Percentiles rank a stretch among this genome's conserved stretches.
Evolutionary conservation across 78 protist genomes (phyloP).

Genomic region (Dictyostelium discoideum): dicty_2.7 NC_007088.5:6539001-6539500

Average conservation of each 20-base stretch:
- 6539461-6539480: not conserved
- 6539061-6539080: too few species aligned
- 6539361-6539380: constrained; percentile 5
- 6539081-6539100: too few species aligned
- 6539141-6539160: too few species aligned
- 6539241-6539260: not conserved
- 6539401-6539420: not conserved
- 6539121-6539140: too few species aligned
- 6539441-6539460: not conserved
- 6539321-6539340: not conserved
- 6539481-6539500: constrained; percentile 10
- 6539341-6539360: not conserved
- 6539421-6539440: constrained; percentile 56
- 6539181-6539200: not conserved
- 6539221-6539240: not conserved
- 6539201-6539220: not conserved
- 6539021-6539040: too few species aligned
- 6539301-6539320: not conserved
- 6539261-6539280: not conserved
- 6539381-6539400: not conserved
- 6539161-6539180: not conserved
- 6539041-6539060: too few species aligned
- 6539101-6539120: not conserved
- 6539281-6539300: not conserved
- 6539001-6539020: too few species aligned